Evolutionary conservation across 1,139 yeast species (phyloP).

Genomic region (Hanseniaspora gamundiae): DNA sequence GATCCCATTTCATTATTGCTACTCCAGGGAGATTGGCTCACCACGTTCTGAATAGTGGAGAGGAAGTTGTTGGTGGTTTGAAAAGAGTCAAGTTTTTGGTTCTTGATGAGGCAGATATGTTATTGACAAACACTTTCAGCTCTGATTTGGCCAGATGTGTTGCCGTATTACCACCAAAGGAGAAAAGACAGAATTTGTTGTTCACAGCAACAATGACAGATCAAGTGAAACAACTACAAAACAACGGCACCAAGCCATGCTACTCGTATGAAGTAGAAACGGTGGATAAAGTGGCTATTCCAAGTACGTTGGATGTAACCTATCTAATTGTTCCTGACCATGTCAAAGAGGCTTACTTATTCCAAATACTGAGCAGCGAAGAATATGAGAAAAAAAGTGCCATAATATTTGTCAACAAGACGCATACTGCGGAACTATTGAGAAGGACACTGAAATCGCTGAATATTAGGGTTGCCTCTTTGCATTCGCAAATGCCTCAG

Average conservation of each 20-base stretch:
- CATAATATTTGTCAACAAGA: constrained; percentile 83
- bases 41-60: constrained; percentile 80
- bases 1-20: constrained; percentile 91
- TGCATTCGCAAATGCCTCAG: constrained; percentile 94
- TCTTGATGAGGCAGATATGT: constrained; percentile 91
- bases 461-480: constrained; percentile 72
- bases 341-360: constrained; percentile 82
- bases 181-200: constrained; percentile 68
- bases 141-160: constrained; percentile 67
- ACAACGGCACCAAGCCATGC: constrained; percentile 51
- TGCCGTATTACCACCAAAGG: constrained; percentile 54
- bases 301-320: constrained; percentile 51
- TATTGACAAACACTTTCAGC: constrained; percentile 74
- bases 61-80: constrained; percentile 72
- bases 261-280: constrained; percentile 75
- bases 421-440: constrained; percentile 77
- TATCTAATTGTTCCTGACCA: constrained; percentile 58
- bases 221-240: constrained; percentile 67
- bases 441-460: constrained; percentile 62
- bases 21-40: constrained; percentile 97
- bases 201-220: constrained; percentile 97
- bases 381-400: constrained; percentile 55
- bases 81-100: constrained; percentile 70
- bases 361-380: constrained; percentile 50
- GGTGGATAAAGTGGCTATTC: constrained; percentile 62